These are phyloP conservation scores for Fallopia convolvulus DNA, from an alignment of 148 eudicot genomes.

Conservation along the genomic window DNA sequence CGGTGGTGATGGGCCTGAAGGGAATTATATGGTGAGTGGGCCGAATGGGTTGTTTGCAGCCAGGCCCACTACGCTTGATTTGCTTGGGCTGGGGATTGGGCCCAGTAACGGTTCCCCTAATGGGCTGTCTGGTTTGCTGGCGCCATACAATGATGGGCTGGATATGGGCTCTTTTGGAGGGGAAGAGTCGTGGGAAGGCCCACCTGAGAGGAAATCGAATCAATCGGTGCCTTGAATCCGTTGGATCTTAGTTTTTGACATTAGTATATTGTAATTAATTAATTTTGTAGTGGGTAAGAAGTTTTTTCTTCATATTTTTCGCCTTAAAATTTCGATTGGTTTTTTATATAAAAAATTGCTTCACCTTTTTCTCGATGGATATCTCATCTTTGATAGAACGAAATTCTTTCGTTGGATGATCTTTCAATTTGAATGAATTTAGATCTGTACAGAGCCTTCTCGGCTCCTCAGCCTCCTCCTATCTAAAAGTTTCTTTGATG, in stretches of 20 bases:
- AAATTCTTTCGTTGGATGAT: too few relatives aligned
- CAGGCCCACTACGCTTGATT: constrained; percentile 57
- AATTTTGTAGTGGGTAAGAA: constrained; percentile 1
- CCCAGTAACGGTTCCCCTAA: constrained; percentile 20
- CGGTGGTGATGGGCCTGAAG: constrained; percentile 16
- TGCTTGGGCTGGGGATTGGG: constrained; percentile 57
- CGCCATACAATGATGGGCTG: constrained; percentile 29
- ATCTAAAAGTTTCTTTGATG: too few relatives aligned
- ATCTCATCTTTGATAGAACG: neutral
- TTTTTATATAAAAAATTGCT: neutral
- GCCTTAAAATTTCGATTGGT: neutral
- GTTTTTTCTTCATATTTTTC: neutral
- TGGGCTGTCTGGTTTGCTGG: constrained; percentile 36
- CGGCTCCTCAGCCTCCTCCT: too few relatives aligned
- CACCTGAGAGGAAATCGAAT: constrained; percentile 12
- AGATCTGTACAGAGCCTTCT: neutral
- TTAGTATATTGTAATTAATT: constrained; percentile 8
- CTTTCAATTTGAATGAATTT: too few relatives aligned
- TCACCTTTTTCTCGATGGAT: neutral
- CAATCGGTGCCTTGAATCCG: constrained; percentile 7
- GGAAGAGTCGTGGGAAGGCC: constrained; percentile 44
- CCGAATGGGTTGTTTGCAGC: constrained; percentile 27
- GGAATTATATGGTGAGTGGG: constrained; percentile 25
- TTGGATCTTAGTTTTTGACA: neutral
- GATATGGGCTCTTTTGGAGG: constrained; percentile 8